phyloP scores from a whole-genome alignment of 352 stramenopile species.

The Globisporangium rhizosaccharum region DNA sequence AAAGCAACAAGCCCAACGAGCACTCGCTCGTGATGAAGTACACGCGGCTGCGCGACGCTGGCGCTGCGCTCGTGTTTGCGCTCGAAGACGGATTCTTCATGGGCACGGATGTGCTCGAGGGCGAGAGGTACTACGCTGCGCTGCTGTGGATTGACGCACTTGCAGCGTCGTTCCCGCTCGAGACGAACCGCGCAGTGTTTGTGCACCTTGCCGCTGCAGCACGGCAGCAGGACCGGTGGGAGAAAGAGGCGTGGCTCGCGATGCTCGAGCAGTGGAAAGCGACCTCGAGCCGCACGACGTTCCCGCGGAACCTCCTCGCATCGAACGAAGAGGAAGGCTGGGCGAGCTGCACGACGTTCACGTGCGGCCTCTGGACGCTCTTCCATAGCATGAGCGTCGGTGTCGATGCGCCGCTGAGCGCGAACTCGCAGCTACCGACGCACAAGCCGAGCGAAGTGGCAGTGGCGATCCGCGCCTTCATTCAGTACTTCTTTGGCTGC shows the following conservation, averaged over 20 bases:
- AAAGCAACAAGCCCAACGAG: constrained; percentile 22
- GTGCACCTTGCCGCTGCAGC: constrained; percentile 29
- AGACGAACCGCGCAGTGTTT: constrained; percentile 51
- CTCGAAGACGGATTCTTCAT: constrained; percentile 75
- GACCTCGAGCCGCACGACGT: constrained; percentile 29
- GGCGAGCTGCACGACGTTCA: constrained; percentile 65
- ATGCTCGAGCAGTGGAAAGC: constrained; percentile 65
- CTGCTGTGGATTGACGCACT: constrained; percentile 61
- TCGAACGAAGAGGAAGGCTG: constrained; percentile 40
- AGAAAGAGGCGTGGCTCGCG: constrained; percentile 44
- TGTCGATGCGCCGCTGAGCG: constrained; percentile 17
- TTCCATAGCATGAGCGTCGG: constrained; percentile 71
- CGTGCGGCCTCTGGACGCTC: constrained; percentile 73
- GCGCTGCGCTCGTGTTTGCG: constrained; percentile 55
- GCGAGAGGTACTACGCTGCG: constrained; percentile 55
- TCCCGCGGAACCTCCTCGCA: constrained; percentile 53
- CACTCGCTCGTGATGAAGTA: constrained; percentile 57
- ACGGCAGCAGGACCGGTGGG: constrained; percentile 41
- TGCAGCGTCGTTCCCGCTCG: constrained; percentile 50
- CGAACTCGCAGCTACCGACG: constrained; percentile 16
- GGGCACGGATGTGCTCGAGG: constrained; percentile 50
- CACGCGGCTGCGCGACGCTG: constrained; percentile 58
- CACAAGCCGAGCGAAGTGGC: constrained; percentile 55
- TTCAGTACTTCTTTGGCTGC: constrained; percentile 81
- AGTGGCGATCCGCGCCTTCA: constrained; percentile 56